Base-by-base conservation (phyloP, 1,284 basidiomycete species). In the Mycosarcoma mackinlayi region DNA sequence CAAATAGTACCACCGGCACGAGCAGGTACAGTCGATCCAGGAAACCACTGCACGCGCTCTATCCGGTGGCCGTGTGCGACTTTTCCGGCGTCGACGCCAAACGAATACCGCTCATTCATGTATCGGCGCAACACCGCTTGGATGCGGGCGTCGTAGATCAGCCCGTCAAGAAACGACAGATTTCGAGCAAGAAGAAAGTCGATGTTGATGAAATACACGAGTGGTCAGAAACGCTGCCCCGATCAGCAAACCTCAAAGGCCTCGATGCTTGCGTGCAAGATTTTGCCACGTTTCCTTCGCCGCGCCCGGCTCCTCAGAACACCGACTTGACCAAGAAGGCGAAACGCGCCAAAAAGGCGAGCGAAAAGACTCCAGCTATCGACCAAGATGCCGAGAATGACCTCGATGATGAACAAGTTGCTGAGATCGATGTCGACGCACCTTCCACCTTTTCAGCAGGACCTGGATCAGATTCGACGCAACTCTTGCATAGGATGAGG, bases 21-120 rank as follows among this genome's bases (percentile, higher is more conserved):
- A 28, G 38, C 14, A 34, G 42, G 34, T 47, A 45, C 37, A 66
- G 61, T 51, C 54, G 73, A 40, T 62, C 69, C 9, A 65, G 69
- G 21, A 59, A 56, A 38, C 57, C 51, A 4, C 21, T 67, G 2
- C 73, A 66, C 31, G 55, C 68, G 4, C 39, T 53, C 5, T 76
- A 70, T 23, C 77, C 75, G 3, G 18, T 50, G 0, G 41, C 65
- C 3, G 40, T 65, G 13, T 78, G 76, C 39, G 78, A 80, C 62
- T 81, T 81, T 57, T 27, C 40, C 7, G 78, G 79, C 8, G 78
- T 79, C 30, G 74, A 71, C 16, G 75, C 74, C 18, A 60, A 61
- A 25, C 55, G 72, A 4, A 51, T 48, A 7, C 55, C 55, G 5
- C 54, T 56, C 16, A 42, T 52, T 6, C 37, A 42, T 5, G 28